A percentile compares a stretch with the other conserved stretches of the same genome.
Evolutionary conservation across 2,329 filamentous ascomycete genomes (phyloP).

Genomic region (Basipetospora chlamydospora): DNA sequence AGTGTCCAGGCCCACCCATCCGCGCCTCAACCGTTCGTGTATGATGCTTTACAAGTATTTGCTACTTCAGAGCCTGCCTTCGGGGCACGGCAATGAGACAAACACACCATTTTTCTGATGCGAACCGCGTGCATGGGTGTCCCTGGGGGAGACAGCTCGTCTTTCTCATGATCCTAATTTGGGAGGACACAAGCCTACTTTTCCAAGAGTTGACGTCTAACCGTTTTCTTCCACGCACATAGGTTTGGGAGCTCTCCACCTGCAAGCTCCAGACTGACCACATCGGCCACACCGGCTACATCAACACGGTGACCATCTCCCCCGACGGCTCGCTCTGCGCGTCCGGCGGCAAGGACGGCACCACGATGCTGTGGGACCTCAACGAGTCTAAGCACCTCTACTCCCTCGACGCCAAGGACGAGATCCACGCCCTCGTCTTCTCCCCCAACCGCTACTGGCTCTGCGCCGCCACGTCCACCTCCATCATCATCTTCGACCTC

Average conservation of each 20-base stretch:
- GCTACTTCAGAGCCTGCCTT: constrained; percentile 97
- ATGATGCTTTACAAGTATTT: constrained; percentile 99
- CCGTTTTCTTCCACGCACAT: constrained; percentile 4
- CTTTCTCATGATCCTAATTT: no score
- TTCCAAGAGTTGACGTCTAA: no score
- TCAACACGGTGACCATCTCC: constrained; percentile 99
- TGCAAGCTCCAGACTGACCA: constrained; percentile 99
- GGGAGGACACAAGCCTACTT: background rate
- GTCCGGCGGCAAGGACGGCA: constrained; percentile 98
- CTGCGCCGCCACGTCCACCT: constrained; percentile 90
- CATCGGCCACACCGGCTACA: constrained; percentile 99
- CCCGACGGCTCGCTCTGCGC: constrained; percentile 98
- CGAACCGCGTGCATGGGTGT: no score
- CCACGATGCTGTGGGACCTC: constrained; percentile 99
- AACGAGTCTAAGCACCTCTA: constrained; percentile 99
- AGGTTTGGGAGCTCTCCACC: constrained; percentile 99
- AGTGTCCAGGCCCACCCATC: constrained; percentile 3
- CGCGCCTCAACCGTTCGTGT: constrained; percentile 24
- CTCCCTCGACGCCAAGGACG: constrained; percentile 94
- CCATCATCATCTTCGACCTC: constrained; percentile 99
- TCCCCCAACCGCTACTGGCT: constrained; percentile 99
- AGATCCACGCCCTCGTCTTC: constrained; percentile 99
- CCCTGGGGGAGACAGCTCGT: no score
- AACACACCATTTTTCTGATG: constrained; percentile 84
- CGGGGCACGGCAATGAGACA: constrained; percentile 74